These are phyloP conservation scores for Tetrahymena borealis DNA, from an alignment of 73 alveolate genomes.

Conservation along the genomic window DNA sequence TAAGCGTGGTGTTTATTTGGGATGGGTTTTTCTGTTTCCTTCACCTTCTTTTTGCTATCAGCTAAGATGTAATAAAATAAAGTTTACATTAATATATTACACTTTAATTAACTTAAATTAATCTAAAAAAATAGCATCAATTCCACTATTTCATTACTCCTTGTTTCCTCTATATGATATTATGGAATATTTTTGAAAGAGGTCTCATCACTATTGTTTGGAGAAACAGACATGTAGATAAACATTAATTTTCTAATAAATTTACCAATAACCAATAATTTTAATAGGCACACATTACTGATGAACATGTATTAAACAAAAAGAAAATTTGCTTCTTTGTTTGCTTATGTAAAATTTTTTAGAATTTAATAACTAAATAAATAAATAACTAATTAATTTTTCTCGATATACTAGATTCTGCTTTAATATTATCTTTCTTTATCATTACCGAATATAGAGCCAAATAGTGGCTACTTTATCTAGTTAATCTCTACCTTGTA, in stretches of 20 bases:
- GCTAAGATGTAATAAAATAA: not conserved
- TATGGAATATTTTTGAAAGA: constrained; percentile 15
- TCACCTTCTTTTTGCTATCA: not conserved
- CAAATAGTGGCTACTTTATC: not conserved
- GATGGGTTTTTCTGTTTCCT: not conserved
- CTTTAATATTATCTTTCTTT: not conserved
- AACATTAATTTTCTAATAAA: not conserved
- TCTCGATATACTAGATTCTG: not conserved
- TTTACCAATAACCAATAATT: too few species aligned
- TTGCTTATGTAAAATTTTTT: not conserved
- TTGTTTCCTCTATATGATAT: constrained; percentile 9
- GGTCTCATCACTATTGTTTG: constrained; percentile 14
- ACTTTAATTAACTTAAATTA: not conserved
- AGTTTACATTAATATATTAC: not conserved
- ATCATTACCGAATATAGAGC: not conserved
- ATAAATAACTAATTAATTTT: not conserved
- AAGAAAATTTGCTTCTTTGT: not conserved
- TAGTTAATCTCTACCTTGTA: not conserved
- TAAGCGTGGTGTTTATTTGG: not conserved
- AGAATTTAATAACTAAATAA: not conserved
- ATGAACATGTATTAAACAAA: not conserved
- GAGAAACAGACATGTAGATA: constrained; percentile 11
- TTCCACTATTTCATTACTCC: constrained; percentile 27
- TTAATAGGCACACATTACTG: not conserved
- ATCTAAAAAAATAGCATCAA: not conserved